A percentile compares a stretch with the other conserved stretches of the same genome.
These are phyloP conservation scores for Lotus japonicus DNA, from an alignment of 306 rosid species.

Conservation along the genomic window DNA sequence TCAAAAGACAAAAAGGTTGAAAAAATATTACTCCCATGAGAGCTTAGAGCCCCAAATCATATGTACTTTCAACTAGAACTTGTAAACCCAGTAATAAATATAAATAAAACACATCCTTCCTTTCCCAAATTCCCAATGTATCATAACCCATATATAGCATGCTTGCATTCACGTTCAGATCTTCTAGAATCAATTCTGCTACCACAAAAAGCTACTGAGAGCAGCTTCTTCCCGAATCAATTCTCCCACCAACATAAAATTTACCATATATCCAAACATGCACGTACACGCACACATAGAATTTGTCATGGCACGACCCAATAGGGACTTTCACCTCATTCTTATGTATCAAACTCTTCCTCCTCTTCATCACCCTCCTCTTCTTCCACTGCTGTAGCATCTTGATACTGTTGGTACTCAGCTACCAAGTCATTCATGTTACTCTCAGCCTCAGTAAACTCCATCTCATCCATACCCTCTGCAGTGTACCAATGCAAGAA, in stretches of 20 bases:
- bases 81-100: neutral
- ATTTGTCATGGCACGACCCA: neutral
- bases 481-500: slow-evolving; percentile 92
- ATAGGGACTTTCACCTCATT: neutral
- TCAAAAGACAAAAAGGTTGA: neutral
- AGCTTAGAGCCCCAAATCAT: neutral
- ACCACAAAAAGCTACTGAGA: no score
- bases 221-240: no score
- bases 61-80: neutral
- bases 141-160: no score
- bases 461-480: slow-evolving; percentile 90
- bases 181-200: no score
- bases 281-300: neutral
- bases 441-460: slow-evolving; percentile 55
- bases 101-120: neutral
- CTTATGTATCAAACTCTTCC: slow-evolving; percentile 29
- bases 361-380: slow-evolving; percentile 32
- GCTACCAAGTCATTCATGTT: slow-evolving; percentile 90
- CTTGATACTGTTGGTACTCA: slow-evolving; percentile 86
- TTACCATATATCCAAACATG: neutral
- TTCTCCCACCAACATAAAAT: no score
- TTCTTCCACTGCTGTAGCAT: slow-evolving; percentile 49
- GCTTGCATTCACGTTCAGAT: no score
- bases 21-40: neutral
- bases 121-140: neutral